These are phyloP conservation scores for Rhododendron griersonianum DNA, from an alignment of 148 eudicot species.

Conservation along the genomic window DNA sequence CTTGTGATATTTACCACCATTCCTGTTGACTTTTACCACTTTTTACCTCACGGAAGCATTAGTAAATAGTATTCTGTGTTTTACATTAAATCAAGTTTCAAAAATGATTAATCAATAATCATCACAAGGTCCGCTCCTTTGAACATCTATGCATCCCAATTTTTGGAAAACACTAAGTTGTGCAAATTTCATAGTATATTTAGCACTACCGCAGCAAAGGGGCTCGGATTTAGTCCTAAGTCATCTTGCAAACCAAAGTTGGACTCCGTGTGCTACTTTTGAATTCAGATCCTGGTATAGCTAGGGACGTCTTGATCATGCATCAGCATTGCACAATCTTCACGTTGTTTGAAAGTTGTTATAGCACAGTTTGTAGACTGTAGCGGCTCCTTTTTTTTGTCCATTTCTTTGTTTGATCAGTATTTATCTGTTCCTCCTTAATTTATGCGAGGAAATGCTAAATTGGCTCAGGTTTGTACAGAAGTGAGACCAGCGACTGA, in stretches of 20 bases:
- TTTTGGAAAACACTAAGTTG: not conserved
- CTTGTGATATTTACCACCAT: not conserved
- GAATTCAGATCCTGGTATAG: not conserved
- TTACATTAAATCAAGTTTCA: not conserved
- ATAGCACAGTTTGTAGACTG: not conserved
- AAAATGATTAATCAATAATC: not conserved
- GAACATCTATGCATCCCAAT: not conserved
- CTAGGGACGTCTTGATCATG: not conserved
- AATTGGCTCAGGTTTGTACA: conserved; percentile 80
- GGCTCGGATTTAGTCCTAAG: not conserved
- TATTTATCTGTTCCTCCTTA: conserved; percentile 5
- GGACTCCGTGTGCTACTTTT: not conserved
- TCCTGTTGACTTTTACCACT: not conserved
- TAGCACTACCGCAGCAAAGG: not conserved
- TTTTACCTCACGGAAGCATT: not conserved
- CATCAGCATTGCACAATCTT: not conserved
- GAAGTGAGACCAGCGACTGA: conserved; percentile 76
- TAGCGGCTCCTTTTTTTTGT: not conserved
- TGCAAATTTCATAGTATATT: not conserved
- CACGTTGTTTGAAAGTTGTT: not conserved
- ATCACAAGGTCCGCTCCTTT: not conserved
- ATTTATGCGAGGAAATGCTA: conserved; percentile 31
- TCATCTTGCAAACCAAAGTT: not conserved
- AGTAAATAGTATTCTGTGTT: not conserved
- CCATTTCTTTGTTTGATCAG: not conserved